Base-by-base conservation (phyloP, 768 basidiomycete genomes). In the Exidia glandulosa region DNA sequence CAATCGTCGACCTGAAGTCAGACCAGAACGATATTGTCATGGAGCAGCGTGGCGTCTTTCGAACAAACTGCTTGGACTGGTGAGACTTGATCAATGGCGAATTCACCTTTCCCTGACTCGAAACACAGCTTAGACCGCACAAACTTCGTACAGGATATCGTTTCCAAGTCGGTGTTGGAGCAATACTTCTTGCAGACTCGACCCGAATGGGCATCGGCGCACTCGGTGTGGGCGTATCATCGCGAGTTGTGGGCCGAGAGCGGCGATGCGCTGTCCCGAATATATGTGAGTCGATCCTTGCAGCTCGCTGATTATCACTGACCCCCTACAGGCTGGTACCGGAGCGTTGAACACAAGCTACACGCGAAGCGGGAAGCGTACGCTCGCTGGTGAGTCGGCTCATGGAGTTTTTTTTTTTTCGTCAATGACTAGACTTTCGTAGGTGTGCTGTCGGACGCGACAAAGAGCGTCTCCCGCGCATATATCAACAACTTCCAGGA, bases 401-500 rank as follows among this genome's bases (percentile, higher is more conserved):
- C 30, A 34, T 12, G 31, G 12, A 55, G 45, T 33, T 16, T 33
- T 41, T 32, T 59, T 59, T 57, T 45, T 59, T 57, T 58, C 30
- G 60, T 59, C 25, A 57, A 61, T 60, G 58, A 19, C 31, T 31
- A 23, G 16, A 16, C 59, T 32, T n/a, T n/a, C n/a, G n/a, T 70
- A 81, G 94, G 95, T 54, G 82, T 98, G 45, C 73, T 99, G 27
- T 94, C 92, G 4, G 94, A 99, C 74, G 96, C 95, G 3, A 95
- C 93, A 3, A 99, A 99, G 71, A 94, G 90, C 66, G 88, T 92
- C 32, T 92, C 90, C 2, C 83, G 95, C 61, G 94, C 94, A 36
- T 99, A 97, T 67, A 95, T 97, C 67, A 96, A 94, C 67, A 97
- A 97, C 69, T 96, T 99, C 69, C 89, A 94, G 66, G 96, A 99